These are phyloP conservation scores for Acacia acuminata DNA, from an alignment of 306 rosid species.

Conservation along the genomic window DNA sequence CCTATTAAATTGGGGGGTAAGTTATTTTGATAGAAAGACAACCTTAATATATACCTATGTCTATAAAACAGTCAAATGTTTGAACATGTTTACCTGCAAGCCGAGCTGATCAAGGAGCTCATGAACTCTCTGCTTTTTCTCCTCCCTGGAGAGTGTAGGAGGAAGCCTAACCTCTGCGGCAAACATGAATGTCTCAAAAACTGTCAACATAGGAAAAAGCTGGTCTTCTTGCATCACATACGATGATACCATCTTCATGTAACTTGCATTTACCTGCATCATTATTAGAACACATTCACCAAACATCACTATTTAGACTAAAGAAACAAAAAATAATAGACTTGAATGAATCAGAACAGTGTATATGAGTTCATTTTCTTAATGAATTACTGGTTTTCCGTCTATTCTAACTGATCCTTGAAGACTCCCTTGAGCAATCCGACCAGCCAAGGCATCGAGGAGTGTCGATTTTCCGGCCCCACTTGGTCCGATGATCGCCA, in stretches of 20 bases:
- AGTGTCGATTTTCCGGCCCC: conserved; percentile 98
- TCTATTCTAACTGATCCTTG: conserved; percentile 80
- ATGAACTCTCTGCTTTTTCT: conserved; percentile 70
- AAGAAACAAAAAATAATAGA: background rate
- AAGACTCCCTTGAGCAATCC: conserved; percentile 83
- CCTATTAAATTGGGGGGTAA: too few relatives aligned
- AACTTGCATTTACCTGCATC: conserved; percentile 75
- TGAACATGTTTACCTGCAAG: conserved; percentile 53
- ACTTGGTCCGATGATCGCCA: conserved; percentile 96
- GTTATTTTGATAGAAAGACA: too few relatives aligned
- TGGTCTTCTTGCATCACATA: conserved; percentile 97
- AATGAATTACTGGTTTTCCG: conserved; percentile 59
- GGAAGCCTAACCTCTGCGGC: conserved; percentile 94
- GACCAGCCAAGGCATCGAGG: conserved; percentile 86
- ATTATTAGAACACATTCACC: conserved; percentile 9
- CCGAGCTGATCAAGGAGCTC: conserved; percentile 77
- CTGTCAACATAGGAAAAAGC: conserved; percentile 84
- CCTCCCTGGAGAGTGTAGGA: conserved; percentile 63
- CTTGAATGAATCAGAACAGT: background rate
- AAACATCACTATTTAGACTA: background rate
- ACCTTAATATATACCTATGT: too few relatives aligned
- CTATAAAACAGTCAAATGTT: background rate
- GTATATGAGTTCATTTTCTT: conserved; percentile 8
- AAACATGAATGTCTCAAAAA: conserved; percentile 86
- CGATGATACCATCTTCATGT: conserved; percentile 92